A percentile compares a stretch with the other conserved stretches of the same genome.
phyloP scores from a whole-genome alignment of 2,329 filamentous ascomycete genomes.

The Diplodia seriata region DNA sequence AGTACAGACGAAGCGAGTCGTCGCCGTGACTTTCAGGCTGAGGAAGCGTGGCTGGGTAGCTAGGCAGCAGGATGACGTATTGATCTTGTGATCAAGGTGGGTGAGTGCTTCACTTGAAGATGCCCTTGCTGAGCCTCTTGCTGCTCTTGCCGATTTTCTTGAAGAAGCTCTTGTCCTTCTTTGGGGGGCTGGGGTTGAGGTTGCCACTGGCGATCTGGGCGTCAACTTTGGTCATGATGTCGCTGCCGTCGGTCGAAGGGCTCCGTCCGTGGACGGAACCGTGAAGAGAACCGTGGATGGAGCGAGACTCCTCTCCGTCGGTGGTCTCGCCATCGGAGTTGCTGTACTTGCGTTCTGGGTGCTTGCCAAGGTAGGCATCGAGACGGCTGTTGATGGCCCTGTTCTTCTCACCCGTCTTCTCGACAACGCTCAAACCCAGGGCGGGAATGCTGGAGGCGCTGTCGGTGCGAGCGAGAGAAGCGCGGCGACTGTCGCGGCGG shows the following conservation, averaged over 20 bases:
- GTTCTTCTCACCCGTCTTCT: conserved; percentile 47
- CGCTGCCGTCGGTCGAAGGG: conserved; percentile 42
- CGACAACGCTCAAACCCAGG: conserved; percentile 26
- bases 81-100: background rate
- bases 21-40: conserved; percentile 4
- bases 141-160: conserved; percentile 46
- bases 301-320: conserved; percentile 42
- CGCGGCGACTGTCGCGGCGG: conserved; percentile 48
- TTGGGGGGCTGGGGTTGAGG: conserved; percentile 42
- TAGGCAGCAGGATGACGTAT: conserved; percentile 6
- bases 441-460: conserved; percentile 46
- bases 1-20: conserved; percentile 10
- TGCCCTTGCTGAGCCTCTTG: conserved; percentile 45
- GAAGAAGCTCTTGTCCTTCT: conserved; percentile 43
- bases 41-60: conserved; percentile 9
- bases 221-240: conserved; percentile 29
- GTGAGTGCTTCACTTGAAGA: conserved; percentile 43
- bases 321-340: conserved; percentile 34
- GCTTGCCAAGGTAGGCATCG: conserved; percentile 46
- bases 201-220: conserved; percentile 38
- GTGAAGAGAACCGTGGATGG: conserved; percentile 36
- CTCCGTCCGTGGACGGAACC: background rate
- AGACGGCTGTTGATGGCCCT: conserved; percentile 49
- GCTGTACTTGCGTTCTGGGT: conserved; percentile 32
- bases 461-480: conserved; percentile 47